Evolutionary conservation across 306 rosid species (phyloP).

Genomic region (Prosopis cineraria): DNA sequence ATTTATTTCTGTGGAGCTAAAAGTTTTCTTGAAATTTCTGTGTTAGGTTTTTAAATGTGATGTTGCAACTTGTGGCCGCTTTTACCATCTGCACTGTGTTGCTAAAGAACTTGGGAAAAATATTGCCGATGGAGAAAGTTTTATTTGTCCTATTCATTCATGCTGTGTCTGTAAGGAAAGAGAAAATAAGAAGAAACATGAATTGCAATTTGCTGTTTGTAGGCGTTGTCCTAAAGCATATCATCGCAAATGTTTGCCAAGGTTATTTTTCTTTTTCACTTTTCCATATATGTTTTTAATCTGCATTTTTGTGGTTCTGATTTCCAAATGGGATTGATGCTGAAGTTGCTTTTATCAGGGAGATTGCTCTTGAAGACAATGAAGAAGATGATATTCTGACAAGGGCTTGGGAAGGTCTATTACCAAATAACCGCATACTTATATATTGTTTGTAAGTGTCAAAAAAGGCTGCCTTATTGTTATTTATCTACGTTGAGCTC

Average conservation of each 20-base stretch:
- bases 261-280: constrained; percentile 44
- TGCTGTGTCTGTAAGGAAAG: constrained; percentile 76
- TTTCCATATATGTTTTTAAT: not conserved
- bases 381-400: constrained; percentile 44
- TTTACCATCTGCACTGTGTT: constrained; percentile 86
- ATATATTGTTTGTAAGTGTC: constrained; percentile 89
- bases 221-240: constrained; percentile 94
- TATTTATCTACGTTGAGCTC: constrained; percentile 32
- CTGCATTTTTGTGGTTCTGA: constrained; percentile 13
- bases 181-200: constrained; percentile 64
- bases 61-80: constrained; percentile 88
- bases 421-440: constrained; percentile 75
- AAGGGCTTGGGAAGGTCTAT: constrained; percentile 84
- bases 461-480: not conserved
- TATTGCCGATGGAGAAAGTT: constrained; percentile 67
- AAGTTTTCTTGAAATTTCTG: constrained; percentile 28
- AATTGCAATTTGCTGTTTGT: constrained; percentile 82
- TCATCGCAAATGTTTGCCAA: constrained; percentile 92
- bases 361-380: constrained; percentile 54
- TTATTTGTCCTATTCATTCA: constrained; percentile 82
- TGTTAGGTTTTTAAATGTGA: constrained; percentile 82
- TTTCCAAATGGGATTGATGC: constrained; percentile 35
- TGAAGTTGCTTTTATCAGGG: constrained; percentile 57
- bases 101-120: constrained; percentile 60
- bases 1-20: constrained; percentile 29